phyloP scores from a whole-genome alignment of 2,329 filamentous ascomycete species.

The Aspergillus fructus region DNA sequence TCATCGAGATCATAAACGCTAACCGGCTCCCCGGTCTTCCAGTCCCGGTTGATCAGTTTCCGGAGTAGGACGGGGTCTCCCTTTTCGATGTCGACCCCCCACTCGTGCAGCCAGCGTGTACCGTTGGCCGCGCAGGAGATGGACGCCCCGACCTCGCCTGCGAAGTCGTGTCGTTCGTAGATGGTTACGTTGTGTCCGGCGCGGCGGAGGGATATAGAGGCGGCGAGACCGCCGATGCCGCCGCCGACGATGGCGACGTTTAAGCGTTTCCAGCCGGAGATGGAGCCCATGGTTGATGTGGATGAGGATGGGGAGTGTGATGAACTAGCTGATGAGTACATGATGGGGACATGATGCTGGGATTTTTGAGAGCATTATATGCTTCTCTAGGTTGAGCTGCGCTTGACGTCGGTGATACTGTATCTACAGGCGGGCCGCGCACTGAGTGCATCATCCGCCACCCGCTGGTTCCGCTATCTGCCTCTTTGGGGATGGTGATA shows the following conservation, averaged over 20 bases:
- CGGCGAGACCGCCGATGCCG: constrained; percentile 55
- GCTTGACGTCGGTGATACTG: not conserved
- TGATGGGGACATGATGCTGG: not conserved
- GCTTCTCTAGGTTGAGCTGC: not conserved
- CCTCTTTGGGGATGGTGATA: not conserved
- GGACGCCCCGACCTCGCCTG: constrained; percentile 66
- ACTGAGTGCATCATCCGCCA: constrained; percentile 2
- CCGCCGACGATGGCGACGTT: constrained; percentile 51
- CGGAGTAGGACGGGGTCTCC: constrained; percentile 65
- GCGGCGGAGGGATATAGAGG: constrained; percentile 53
- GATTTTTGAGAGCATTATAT: not conserved
- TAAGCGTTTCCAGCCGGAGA: constrained; percentile 46
- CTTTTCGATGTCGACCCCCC: constrained; percentile 63
- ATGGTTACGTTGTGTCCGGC: constrained; percentile 59
- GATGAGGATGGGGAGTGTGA: not conserved
- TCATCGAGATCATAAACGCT: constrained; percentile 64
- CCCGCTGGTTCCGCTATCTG: not conserved
- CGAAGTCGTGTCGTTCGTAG: constrained; percentile 66
- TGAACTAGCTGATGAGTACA: not conserved
- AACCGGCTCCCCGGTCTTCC: constrained; percentile 66
- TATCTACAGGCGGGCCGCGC: constrained; percentile 1
- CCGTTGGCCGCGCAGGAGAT: constrained; percentile 70
- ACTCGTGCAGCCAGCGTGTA: constrained; percentile 68
- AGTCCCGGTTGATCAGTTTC: constrained; percentile 68
- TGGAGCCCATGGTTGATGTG: constrained; percentile 12